Conservation (phyloP, 164 flowering plant genomes). For the Saururus chinensis region DNA sequence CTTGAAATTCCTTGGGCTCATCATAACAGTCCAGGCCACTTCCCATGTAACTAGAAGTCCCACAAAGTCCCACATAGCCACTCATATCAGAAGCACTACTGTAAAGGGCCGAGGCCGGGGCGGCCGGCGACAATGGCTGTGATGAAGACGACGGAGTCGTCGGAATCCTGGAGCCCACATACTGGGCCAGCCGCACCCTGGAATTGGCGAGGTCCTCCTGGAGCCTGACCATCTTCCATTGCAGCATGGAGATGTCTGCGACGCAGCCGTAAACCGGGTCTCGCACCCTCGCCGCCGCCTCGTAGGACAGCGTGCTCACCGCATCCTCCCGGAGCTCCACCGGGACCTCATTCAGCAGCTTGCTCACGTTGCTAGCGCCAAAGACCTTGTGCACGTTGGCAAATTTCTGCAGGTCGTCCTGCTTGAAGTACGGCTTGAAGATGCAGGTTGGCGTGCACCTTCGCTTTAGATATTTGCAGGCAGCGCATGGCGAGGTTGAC, state of each 20-base stretch:
- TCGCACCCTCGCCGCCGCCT: constrained; percentile 65
- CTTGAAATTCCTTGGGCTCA: too few relatives aligned
- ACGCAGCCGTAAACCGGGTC: constrained; percentile 87
- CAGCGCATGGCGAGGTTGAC: constrained; percentile 28
- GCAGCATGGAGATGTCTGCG: constrained; percentile 61
- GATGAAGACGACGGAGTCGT: neutral
- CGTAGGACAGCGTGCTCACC: constrained; percentile 58
- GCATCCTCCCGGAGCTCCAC: constrained; percentile 58
- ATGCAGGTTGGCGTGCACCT: constrained; percentile 12
- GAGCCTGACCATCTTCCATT: constrained; percentile 49
- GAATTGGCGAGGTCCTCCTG: constrained; percentile 65
- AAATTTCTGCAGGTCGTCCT: constrained; percentile 66
- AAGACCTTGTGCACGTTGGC: constrained; percentile 82
- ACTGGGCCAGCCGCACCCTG: constrained; percentile 53
- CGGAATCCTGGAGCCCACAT: neutral
- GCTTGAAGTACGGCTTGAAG: constrained; percentile 14
- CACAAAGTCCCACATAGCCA: too few relatives aligned
- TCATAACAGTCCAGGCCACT: too few relatives aligned
- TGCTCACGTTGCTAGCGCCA: constrained; percentile 83
- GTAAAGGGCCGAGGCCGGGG: neutral
- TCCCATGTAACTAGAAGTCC: too few relatives aligned
- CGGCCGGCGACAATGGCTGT: neutral
- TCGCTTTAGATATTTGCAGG: constrained; percentile 16
- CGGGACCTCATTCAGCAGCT: constrained; percentile 59
- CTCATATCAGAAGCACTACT: neutral